Conservation (phyloP, 176 grass and related monocot species). For the Typha latifolia region DNA sequence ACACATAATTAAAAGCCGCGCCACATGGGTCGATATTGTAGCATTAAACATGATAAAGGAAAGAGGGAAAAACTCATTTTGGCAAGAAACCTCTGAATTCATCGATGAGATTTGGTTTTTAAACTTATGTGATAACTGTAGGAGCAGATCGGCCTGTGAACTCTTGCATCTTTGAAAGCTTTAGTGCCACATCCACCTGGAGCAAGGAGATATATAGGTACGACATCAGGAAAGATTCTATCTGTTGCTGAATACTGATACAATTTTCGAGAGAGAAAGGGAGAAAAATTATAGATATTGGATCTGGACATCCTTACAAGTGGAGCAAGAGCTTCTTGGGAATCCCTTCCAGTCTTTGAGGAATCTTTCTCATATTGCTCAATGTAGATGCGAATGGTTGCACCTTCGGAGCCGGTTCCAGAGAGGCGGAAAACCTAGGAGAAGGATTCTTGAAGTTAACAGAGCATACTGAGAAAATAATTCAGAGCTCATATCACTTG, state of each 20-base stretch:
- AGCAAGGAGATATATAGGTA: not conserved
- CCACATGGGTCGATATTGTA: too few species aligned
- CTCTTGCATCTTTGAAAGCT: constrained; percentile 76
- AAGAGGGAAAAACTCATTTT: too few species aligned
- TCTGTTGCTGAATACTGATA: too few species aligned
- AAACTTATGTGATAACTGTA: constrained; percentile 77
- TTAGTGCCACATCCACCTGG: constrained; percentile 73
- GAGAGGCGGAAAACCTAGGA: constrained; percentile 89
- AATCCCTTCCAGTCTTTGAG: constrained; percentile 72
- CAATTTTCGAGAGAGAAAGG: not conserved
- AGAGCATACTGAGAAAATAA: constrained; percentile 6
- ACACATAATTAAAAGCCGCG: too few species aligned
- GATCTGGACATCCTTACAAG: constrained; percentile 31
- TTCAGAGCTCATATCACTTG: too few species aligned
- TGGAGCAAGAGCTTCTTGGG: constrained; percentile 79
- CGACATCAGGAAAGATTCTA: too few species aligned
- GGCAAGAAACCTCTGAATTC: too few species aligned
- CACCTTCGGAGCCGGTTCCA: constrained; percentile 85
- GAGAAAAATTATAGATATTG: not conserved
- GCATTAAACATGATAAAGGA: too few species aligned
- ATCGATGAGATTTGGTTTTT: too few species aligned
- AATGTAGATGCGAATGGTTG: constrained; percentile 89
- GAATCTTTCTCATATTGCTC: constrained; percentile 91
- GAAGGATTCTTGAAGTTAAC: constrained; percentile 7
- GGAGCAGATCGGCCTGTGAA: constrained; percentile 82